Evolutionary conservation across 2,329 filamentous ascomycete genomes (phyloP).

Genomic region (Phaeosphaeria sp.): DNA sequence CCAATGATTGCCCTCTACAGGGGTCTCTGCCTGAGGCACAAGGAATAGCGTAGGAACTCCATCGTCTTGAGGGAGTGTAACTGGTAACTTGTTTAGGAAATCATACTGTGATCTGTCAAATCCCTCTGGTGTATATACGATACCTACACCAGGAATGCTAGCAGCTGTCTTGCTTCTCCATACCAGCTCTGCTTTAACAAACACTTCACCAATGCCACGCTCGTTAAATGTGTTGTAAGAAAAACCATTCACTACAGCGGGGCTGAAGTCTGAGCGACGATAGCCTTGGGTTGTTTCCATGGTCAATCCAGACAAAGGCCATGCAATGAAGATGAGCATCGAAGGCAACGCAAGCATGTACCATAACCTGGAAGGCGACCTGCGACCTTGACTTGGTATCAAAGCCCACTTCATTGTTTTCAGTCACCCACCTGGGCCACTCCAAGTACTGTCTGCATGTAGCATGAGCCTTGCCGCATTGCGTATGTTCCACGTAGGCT

Average conservation of each 20-base stretch:
- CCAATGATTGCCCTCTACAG: conserved; percentile 9
- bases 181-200: not conserved
- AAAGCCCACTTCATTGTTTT: conserved; percentile 11
- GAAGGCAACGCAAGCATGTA: conserved; percentile 6
- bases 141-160: not conserved
- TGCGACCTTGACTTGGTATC: not conserved
- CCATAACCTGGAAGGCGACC: conserved; percentile 3
- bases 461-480: conserved; percentile 14
- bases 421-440: conserved; percentile 15
- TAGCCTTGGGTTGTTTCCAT: conserved; percentile 8
- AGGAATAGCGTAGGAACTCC: conserved; percentile 1
- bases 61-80: conserved; percentile 1
- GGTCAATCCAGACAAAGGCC: conserved; percentile 5
- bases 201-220: not conserved
- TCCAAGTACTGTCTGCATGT: conserved; percentile 17
- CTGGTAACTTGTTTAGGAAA: conserved; percentile 3
- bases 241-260: conserved; percentile 4
- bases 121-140: conserved; percentile 4
- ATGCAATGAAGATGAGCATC: conserved; percentile 9
- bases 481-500: conserved; percentile 10
- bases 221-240: conserved; percentile 7
- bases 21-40: conserved; percentile 3
- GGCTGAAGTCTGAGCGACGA: not conserved
- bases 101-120: conserved; percentile 2
- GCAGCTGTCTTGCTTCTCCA: conserved; percentile 2